Percentiles rank a stretch among this genome's conserved stretches.
phyloP scores from a whole-genome alignment of 768 basidiomycete species.

The Kwoniella bestiolae region DNA sequence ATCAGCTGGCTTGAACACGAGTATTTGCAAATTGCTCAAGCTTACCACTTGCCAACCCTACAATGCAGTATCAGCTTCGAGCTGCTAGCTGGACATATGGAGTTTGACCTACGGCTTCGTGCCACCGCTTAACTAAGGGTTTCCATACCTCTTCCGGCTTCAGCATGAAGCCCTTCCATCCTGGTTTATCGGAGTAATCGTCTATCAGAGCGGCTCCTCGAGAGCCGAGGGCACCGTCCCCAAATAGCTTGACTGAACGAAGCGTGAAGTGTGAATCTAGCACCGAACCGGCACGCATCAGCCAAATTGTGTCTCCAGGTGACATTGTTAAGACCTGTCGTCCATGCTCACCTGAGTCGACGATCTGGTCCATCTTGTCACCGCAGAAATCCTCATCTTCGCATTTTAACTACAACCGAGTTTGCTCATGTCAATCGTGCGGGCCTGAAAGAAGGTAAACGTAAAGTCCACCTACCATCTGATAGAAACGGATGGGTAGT shows the following conservation, averaged over 20 bases:
- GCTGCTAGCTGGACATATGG: too few species aligned
- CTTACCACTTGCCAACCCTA: constrained; percentile 80
- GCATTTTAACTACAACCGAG: constrained; percentile 47
- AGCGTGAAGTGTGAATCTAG: constrained; percentile 68
- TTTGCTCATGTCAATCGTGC: neutral
- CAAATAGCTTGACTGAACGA: constrained; percentile 53
- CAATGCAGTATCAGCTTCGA: neutral
- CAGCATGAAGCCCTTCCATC: constrained; percentile 72
- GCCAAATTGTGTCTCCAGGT: too few species aligned
- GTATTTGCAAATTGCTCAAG: too few species aligned
- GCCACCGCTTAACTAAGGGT: constrained; percentile 67
- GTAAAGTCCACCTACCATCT: constrained; percentile 48
- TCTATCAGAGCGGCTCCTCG: constrained; percentile 87
- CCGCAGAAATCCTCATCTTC: constrained; percentile 69
- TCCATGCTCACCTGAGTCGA: constrained; percentile 52
- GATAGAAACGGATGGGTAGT: constrained; percentile 65
- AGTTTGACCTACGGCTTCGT: constrained; percentile 64
- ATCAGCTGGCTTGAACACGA: constrained; percentile 18
- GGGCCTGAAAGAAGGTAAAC: neutral
- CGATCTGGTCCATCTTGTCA: constrained; percentile 64
- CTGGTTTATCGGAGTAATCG: constrained; percentile 78
- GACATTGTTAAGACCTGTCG: too few species aligned
- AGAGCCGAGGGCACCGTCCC: constrained; percentile 86
- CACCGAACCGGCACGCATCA: too few species aligned
- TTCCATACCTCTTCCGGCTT: constrained; percentile 64